Base-by-base conservation (phyloP, 192 early-diverging fungal species). In the Spizellomyces sp. region DNA sequence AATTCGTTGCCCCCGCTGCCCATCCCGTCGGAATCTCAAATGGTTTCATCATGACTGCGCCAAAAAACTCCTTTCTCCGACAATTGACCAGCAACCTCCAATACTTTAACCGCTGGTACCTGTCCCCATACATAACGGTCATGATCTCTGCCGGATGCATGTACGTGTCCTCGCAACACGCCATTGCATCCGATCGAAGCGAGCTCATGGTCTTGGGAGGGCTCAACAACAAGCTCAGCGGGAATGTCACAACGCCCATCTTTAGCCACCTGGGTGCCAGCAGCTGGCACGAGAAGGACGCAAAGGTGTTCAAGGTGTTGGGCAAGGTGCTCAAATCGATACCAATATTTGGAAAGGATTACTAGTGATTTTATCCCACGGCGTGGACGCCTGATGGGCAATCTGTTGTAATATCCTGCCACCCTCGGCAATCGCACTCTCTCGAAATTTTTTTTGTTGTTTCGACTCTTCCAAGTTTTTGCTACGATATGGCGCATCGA, bases 131-230 rank as follows among this genome's bases (percentile, higher is more conserved):
- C 61, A 48, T 63, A 9, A 80, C 72, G 58, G 75, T 80, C 42
- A 78, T 80, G 62, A 77, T 75, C 66, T 75, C 65, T 50, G 75
- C 79, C 48, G 79, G 79, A 14, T 77, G 76, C 67, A 72, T 75
- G 68, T 80, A 71, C 62, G 45, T 80, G 12, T 78, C 65, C 52
- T 48, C 72, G 9, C 64, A 75, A 36, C 71, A 66, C 44, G 54
- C 41, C 15, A 66, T 45, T 14, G 67, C 45, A 62, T 14, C 15
- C 44, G 10, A 64, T 21, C 67, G 66, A 36, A 41, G 70, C 41
- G 44, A 70, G 12, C 58, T 71, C 48, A 77, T 63, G 27, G 64
- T 73, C 27, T 62, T 77, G 19, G 75, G 75, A 64, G 69, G 71
- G 19, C 12, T 72, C 15, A 46, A 50, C 42, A 73, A 71, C 52